Evolutionary conservation across 169 alveolate species (phyloP).

Genomic region (Plasmodium falciparum): DNA sequence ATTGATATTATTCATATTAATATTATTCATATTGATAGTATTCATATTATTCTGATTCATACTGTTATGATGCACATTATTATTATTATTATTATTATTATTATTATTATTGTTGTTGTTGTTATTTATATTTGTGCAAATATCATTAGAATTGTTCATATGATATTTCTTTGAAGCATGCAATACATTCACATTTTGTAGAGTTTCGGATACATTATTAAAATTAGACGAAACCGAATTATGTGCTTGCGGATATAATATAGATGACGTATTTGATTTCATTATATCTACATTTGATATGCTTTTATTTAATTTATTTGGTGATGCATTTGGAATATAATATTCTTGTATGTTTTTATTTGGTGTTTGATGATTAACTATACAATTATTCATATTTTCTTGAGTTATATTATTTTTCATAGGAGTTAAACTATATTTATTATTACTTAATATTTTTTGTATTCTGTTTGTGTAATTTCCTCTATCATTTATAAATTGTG

Average conservation of each 20-base stretch:
- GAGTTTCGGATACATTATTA: constrained; percentile 6
- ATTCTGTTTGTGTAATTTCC: constrained; percentile 15
- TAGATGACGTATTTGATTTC: constrained; percentile 30
- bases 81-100: background rate
- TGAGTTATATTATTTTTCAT: constrained; percentile 12
- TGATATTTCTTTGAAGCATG: background rate
- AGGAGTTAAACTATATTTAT: constrained; percentile 16
- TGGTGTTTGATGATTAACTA: constrained; percentile 23
- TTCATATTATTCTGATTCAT: no score
- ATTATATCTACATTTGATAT: constrained; percentile 12
- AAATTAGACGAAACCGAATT: constrained; percentile 2
- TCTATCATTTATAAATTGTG: constrained; percentile 22
- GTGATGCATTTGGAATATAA: constrained; percentile 22
- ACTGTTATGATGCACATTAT: background rate
- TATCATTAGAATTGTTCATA: background rate
- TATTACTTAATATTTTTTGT: constrained; percentile 18
- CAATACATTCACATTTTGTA: background rate
- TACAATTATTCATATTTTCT: constrained; percentile 32
- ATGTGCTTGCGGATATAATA: constrained; percentile 18
- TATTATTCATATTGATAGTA: no score
- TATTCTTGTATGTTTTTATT: constrained; percentile 23
- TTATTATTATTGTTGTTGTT: background rate
- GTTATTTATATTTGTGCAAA: background rate
- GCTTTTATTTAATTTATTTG: constrained; percentile 29
- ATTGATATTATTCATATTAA: no score